Evolutionary conservation across 2,329 filamentous ascomycete genomes (phyloP).

Genomic region (Triangularia verruculosa): DNA sequence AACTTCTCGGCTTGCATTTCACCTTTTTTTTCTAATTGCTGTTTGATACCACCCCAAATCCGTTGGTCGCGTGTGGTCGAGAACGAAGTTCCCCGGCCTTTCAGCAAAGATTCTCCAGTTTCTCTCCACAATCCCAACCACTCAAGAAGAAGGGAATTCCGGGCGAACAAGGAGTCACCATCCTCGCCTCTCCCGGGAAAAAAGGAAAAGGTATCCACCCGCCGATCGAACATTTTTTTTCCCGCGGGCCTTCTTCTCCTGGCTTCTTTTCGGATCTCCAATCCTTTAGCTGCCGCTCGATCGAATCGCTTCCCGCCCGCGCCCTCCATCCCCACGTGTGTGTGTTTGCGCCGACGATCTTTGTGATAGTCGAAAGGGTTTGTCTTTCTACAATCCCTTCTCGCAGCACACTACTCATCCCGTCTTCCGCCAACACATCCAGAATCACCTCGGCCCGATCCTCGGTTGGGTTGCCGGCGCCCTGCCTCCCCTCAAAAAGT

Average conservation of each 20-base stretch:
- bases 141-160: not conserved
- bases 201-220: not conserved
- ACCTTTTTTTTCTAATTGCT: not conserved
- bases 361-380: not conserved
- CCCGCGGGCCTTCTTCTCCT: not conserved
- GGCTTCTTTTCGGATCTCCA: not conserved
- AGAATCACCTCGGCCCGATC: not conserved
- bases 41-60: too few relatives aligned
- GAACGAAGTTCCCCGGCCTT: not conserved
- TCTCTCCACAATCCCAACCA: not conserved
- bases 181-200: not conserved
- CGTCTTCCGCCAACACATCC: not conserved
- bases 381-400: not conserved
- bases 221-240: not conserved
- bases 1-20: not conserved
- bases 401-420: not conserved
- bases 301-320: not conserved
- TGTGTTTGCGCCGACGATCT: not conserved
- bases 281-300: not conserved
- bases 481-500: not conserved
- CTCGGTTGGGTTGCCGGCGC: not conserved
- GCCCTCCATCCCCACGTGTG: not conserved
- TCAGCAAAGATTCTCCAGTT: not conserved
- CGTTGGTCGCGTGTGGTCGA: too few relatives aligned
- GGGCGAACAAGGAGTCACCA: conserved; percentile 3